A percentile compares a stretch with the other conserved stretches of the same genome.
phyloP scores from a whole-genome alignment of 2,329 filamentous ascomycete species.

The Xylariaceae sp. region DNA sequence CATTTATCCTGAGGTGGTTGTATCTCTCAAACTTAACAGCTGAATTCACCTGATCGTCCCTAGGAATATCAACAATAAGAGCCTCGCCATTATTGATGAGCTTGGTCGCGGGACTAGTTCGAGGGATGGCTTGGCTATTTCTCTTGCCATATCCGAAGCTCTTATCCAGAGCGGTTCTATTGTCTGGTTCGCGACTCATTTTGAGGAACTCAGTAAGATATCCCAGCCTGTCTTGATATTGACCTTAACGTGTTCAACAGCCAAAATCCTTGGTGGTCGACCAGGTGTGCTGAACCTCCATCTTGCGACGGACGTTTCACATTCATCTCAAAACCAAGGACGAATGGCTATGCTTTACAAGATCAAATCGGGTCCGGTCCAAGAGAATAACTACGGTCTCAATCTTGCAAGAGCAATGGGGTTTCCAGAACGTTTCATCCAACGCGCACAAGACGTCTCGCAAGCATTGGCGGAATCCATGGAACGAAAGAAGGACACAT shows the following conservation, averaged over 20 bases:
- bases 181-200: constrained; percentile 95
- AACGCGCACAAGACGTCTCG: constrained; percentile 72
- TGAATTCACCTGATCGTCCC: constrained; percentile 16
- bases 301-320: constrained; percentile 71
- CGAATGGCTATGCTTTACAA: constrained; percentile 90
- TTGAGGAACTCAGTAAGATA: constrained; percentile 70
- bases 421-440: constrained; percentile 71
- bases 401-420: constrained; percentile 77
- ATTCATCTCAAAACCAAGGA: constrained; percentile 54
- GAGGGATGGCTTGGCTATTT: constrained; percentile 86
- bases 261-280: constrained; percentile 75
- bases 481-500: constrained; percentile 64
- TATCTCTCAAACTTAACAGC: not conserved
- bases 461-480: constrained; percentile 64
- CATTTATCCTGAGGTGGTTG: constrained; percentile 76
- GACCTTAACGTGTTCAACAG: constrained; percentile 43
- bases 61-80: constrained; percentile 76
- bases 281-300: constrained; percentile 85
- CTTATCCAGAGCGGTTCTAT: constrained; percentile 79
- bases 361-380: constrained; percentile 72
- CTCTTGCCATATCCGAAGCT: constrained; percentile 87
- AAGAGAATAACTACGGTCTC: constrained; percentile 83
- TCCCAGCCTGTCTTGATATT: not conserved
- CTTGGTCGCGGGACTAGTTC: constrained; percentile 90
- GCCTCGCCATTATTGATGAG: constrained; percentile 88